Evolutionary conservation across 2,329 filamentous ascomycete genomes (phyloP).

Genomic region (Xylaria polymorpha): DNA sequence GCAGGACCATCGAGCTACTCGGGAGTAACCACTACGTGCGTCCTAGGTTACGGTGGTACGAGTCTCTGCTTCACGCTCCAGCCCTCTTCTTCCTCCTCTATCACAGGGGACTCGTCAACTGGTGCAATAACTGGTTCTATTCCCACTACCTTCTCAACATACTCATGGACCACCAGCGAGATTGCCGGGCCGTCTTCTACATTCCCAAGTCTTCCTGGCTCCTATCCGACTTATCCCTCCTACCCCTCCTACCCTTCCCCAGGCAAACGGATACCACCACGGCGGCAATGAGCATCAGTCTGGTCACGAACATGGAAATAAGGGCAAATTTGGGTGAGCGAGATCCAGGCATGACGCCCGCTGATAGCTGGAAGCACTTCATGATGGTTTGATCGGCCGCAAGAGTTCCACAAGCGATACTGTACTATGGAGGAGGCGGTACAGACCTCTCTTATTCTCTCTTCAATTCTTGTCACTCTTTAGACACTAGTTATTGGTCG

Average conservation of each 20-base stretch:
- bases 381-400: constrained; percentile 19
- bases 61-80: constrained; percentile 29
- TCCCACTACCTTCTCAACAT: constrained; percentile 34
- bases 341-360: neutral
- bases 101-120: constrained; percentile 25
- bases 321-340: neutral
- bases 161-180: constrained; percentile 12
- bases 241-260: constrained; percentile 9
- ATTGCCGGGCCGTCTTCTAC: constrained; percentile 15
- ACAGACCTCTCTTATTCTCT: constrained; percentile 6
- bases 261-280: neutral
- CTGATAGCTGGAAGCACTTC: constrained; percentile 14
- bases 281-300: neutral
- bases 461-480: constrained; percentile 34
- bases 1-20: neutral
- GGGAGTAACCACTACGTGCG: constrained; percentile 31
- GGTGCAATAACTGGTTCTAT: constrained; percentile 26
- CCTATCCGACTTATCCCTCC: constrained; percentile 27
- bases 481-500: constrained; percentile 10
- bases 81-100: constrained; percentile 9
- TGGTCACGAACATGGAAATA: constrained; percentile 4
- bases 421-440: neutral
- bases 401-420: neutral
- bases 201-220: neutral
- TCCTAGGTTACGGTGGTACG: constrained; percentile 30